These are phyloP conservation scores for Boletus edulis DNA, from an alignment of 768 basidiomycete species.

Conservation along the genomic window DNA sequence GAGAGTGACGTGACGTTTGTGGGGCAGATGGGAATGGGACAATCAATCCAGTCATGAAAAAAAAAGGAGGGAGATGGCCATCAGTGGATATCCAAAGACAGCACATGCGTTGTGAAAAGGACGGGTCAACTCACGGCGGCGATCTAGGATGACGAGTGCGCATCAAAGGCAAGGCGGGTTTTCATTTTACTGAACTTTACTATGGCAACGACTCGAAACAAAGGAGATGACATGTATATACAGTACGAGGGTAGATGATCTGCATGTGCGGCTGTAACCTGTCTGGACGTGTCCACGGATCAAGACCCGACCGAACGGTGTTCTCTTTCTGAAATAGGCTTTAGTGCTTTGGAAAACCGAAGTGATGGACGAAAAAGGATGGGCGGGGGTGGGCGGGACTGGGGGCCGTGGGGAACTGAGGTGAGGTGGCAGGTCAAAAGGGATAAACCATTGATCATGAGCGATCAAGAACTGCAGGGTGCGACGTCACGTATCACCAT, in stretches of 20 bases:
- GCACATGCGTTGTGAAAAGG: too few species aligned
- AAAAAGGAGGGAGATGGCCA: too few species aligned
- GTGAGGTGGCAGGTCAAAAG: constrained; percentile 7
- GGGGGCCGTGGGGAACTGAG: constrained; percentile 4
- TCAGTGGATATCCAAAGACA: too few species aligned
- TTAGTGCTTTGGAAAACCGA: constrained; percentile 4
- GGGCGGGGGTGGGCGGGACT: background rate
- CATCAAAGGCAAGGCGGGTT: background rate
- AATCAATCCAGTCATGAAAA: too few species aligned
- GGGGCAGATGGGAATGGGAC: too few species aligned
- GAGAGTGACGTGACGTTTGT: too few species aligned
- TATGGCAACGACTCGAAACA: constrained; percentile 25
- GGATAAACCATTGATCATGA: constrained; percentile 3
- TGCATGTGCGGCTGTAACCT: background rate
- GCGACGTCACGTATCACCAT: constrained; percentile 1
- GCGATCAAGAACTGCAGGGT: background rate
- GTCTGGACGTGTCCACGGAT: background rate
- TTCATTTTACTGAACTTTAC: background rate
- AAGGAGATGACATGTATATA: background rate
- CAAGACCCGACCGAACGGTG: background rate
- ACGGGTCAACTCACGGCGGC: background rate
- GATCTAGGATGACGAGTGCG: background rate
- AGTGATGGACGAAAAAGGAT: constrained; percentile 2
- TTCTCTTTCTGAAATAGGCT: constrained; percentile 2
- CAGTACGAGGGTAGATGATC: constrained; percentile 9